Base-by-base conservation (phyloP, 139 green algal genomes). In the Tetraselmis striata region DNA sequence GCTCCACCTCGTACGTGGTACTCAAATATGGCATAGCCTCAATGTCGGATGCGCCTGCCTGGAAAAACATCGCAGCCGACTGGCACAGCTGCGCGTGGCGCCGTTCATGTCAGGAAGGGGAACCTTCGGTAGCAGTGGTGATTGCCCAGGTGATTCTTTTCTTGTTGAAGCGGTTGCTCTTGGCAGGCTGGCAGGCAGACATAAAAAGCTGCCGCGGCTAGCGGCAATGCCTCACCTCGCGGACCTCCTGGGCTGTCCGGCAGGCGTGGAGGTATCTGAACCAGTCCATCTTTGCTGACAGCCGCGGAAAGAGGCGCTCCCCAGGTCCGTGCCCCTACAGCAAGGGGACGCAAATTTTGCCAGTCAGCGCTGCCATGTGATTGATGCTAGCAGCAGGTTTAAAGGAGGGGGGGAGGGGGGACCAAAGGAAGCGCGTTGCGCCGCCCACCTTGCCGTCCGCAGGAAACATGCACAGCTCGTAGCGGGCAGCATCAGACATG, bases 1-100 rank as follows among this genome's bases (percentile, higher is more conserved):
- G 74, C 74, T 77, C 74, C 74, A 77, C 74, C 74, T 77, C 23
- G n/a, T 77, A 77, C 2, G 2, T 77, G 74, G 5, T 77, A 31
- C 25, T 28, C 26, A 29, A 28, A 18, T 77, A 77, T 2, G 74
- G 74, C 2, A 29, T 77, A 28, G 74, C 25, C 74, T n/a, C n/a
- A n/a, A 31, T n/a, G 23, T 77, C 2, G 23, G 74, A 29, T 2
- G 5, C 2, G 5, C 74, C 74, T 2, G 74, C 74, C 74, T 77
- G 25, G 22, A 28, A 77, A 28, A 77, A 77, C n/a, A 77, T 77
- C 25, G 25, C 2, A 11, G 74, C 74, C 74, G 74, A 28, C 74
- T 2, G 26, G 74, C 74, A 77, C 74, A 77, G 2, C n/a, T 28
- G 74, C 25, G 25, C 5, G 74, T 18, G 58, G 58, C n/a, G n/a